Conservation (phyloP, 306 rosid genomes). For the Castanea mollissima region DNA sequence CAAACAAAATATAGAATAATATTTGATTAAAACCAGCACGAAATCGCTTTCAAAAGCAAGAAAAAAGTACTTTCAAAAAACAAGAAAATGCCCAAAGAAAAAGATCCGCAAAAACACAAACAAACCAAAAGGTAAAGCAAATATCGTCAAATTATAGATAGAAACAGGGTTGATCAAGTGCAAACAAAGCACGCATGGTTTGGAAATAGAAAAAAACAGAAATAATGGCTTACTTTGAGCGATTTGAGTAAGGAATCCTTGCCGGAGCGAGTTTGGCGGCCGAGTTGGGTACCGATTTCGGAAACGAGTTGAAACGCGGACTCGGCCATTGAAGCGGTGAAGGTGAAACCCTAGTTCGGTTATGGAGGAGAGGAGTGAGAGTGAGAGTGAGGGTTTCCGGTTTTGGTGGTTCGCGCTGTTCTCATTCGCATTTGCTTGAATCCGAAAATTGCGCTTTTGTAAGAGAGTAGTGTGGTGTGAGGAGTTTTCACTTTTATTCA, state of each 20-base stretch:
- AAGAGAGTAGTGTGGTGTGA: background rate
- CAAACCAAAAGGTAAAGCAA: background rate
- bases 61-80: background rate
- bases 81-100: background rate
- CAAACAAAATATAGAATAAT: background rate
- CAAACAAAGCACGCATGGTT: too few species aligned
- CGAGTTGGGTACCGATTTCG: constrained; percentile 57
- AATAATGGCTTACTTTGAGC: constrained; percentile 44
- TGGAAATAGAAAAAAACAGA: too few species aligned
- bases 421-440: background rate
- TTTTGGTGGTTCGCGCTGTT: background rate
- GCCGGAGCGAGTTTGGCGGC: constrained; percentile 50
- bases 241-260: constrained; percentile 77
- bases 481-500: too few species aligned
- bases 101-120: background rate
- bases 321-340: constrained; percentile 44
- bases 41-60: background rate
- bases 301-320: constrained; percentile 48
- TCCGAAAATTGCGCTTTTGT: background rate
- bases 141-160: background rate
- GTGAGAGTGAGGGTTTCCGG: background rate
- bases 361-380: background rate
- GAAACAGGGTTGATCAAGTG: background rate
- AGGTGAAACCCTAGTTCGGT: constrained; percentile 10
- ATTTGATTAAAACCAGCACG: background rate